phyloP scores from a whole-genome alignment of 768 basidiomycete species.

The Auriculariales sp. region DNA sequence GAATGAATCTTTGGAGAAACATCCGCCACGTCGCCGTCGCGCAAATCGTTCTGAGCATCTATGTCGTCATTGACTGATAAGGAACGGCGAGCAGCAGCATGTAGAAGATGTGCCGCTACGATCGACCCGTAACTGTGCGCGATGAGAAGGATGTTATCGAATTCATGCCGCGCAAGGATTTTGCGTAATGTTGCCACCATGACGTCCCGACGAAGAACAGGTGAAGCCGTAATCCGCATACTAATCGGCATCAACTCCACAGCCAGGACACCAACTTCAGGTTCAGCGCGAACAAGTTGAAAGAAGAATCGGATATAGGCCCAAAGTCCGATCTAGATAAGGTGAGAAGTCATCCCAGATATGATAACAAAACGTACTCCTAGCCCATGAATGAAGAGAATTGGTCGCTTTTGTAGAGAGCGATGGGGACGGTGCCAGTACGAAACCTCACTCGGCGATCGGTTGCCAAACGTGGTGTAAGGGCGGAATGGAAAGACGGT shows the following conservation, averaged over 20 bases:
- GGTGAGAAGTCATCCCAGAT: not conserved
- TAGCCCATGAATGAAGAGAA: constrained; percentile 59
- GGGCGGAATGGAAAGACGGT: constrained; percentile 40
- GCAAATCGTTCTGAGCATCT: no score
- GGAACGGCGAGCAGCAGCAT: constrained; percentile 10
- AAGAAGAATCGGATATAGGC: constrained; percentile 39
- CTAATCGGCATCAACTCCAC: constrained; percentile 46
- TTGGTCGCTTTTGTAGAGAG: constrained; percentile 29
- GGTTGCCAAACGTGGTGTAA: constrained; percentile 27
- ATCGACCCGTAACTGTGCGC: constrained; percentile 54
- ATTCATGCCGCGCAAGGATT: constrained; percentile 29
- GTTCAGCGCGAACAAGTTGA: constrained; percentile 27
- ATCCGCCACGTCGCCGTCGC: no score
- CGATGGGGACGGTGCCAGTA: constrained; percentile 39
- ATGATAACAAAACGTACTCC: constrained; percentile 25
- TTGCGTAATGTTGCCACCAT: constrained; percentile 14
- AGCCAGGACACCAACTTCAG: constrained; percentile 41
- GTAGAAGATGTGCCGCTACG: constrained; percentile 38
- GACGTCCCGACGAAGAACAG: constrained; percentile 19
- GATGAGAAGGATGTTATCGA: constrained; percentile 27
- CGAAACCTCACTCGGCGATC: constrained; percentile 21
- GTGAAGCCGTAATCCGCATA: constrained; percentile 42
- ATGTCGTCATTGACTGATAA: no score
- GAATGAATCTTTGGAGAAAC: constrained; percentile 23
- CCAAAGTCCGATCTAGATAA: constrained; percentile 42